Evolutionary conservation across 805 yeast species (phyloP), one percentile per base, ranked within the genome.

Genomic region (Ogataea trehaloabstinens): DNA sequence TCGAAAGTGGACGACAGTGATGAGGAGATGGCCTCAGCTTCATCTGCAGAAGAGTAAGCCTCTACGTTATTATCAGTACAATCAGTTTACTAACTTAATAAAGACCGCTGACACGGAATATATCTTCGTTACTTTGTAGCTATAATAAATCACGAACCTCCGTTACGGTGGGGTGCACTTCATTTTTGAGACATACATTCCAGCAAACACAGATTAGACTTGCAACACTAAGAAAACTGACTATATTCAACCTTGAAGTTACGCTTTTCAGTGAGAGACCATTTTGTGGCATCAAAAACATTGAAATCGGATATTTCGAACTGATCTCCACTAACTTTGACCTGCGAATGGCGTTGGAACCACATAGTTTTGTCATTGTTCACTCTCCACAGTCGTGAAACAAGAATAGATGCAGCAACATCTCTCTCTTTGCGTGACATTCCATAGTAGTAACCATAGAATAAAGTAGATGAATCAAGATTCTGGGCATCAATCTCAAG

Each of bases 391-490:
- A 62, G 61, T 24, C 70, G 56, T 31, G 64, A 53, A 13, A 47
- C 44, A 18, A 71, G 47, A 3, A 67, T 44, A 5, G 54, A 35
- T 6, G 57, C 48, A 4, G 73, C 67, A 25, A 68, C 56, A 13
- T 56, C 54, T 40, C 70, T 60, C 48, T 71, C 76, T 35, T 61
- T 46, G 10, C 64, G 66, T 4, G 74, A 67, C 4, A 66, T 53
- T 2, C 71, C 67, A 51, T 57, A 71, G 46, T 71, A 71, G 48
- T 59, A 68, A 24, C 71, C 72, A 45, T 64, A 71, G 42, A 71
- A 71, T 34, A 71, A 46, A 12, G 73, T 64, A 5, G 55, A 57
- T n/a, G 58, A 47, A 35, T 60, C 67, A 19, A 60, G 50, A 28
- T 51, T 49, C 27, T 51, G 54, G 1, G 63, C 58, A 34, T 49